phyloP scores from a whole-genome alignment of 805 yeast genomes.

The Ogataea corticis region DNA sequence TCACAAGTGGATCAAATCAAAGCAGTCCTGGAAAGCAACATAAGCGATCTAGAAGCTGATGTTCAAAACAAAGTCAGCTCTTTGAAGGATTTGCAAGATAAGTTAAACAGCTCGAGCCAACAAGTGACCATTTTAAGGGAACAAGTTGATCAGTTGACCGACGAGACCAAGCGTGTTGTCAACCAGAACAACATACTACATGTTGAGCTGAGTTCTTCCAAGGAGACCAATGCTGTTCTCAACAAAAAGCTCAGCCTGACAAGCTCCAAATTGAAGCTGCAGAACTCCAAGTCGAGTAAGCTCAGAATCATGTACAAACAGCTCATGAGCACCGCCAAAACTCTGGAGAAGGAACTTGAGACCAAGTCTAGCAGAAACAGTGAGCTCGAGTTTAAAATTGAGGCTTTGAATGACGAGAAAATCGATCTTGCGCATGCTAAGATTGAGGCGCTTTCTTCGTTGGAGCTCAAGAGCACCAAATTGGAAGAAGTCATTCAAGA shows the following conservation, averaged over 20 bases:
- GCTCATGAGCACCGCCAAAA: slow-evolving; percentile 22
- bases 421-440: slow-evolving; percentile 20
- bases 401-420: slow-evolving; percentile 28
- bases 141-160: slow-evolving; percentile 7
- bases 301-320: slow-evolving; percentile 20
- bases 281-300: slow-evolving; percentile 20
- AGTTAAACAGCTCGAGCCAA: slow-evolving; percentile 4
- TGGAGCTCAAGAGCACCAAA: slow-evolving; percentile 27
- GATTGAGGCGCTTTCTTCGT: slow-evolving; percentile 18
- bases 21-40: slow-evolving; percentile 13
- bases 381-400: slow-evolving; percentile 20
- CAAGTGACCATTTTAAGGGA: slow-evolving; percentile 7
- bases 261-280: slow-evolving; percentile 13
- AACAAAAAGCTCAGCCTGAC: slow-evolving; percentile 13
- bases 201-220: slow-evolving; percentile 21
- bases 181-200: slow-evolving; percentile 19
- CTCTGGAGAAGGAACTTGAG: slow-evolving; percentile 17
- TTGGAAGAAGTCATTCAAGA: slow-evolving; percentile 16
- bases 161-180: slow-evolving; percentile 15
- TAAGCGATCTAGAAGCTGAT: slow-evolving; percentile 11
- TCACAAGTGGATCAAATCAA: slow-evolving; percentile 26
- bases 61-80: slow-evolving; percentile 13
- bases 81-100: slow-evolving; percentile 10
- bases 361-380: slow-evolving; percentile 11
- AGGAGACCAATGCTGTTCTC: slow-evolving; percentile 12